phyloP scores from a whole-genome alignment of 208 protist genomes.

The Hexamita inflata region DNA sequence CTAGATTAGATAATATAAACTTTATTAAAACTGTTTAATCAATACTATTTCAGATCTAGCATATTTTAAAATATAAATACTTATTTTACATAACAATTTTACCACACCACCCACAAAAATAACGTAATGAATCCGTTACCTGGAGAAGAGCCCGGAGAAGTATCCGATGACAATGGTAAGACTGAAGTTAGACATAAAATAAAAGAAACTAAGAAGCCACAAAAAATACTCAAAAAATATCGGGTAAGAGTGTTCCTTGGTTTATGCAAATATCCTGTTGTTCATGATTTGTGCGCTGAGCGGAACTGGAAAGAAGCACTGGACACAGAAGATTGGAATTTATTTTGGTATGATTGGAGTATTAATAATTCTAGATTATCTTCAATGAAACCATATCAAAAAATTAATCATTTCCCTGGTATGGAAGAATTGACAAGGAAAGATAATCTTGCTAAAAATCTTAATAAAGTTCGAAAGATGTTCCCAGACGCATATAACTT shows the following conservation, averaged over 20 bases:
- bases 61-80: no score
- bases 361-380: slow-evolving; percentile 65
- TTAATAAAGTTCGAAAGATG: slow-evolving; percentile 59
- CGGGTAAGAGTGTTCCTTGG: background rate
- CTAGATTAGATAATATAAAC: no score
- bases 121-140: no score
- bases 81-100: no score
- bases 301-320: slow-evolving; percentile 56
- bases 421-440: slow-evolving; percentile 77
- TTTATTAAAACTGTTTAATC: no score
- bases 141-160: background rate
- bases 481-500: slow-evolving; percentile 67
- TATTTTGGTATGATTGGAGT: slow-evolving; percentile 73
- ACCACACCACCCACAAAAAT: no score
- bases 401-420: slow-evolving; percentile 77
- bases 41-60: no score
- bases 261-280: slow-evolving; percentile 7
- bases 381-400: slow-evolving; percentile 66
- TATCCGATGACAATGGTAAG: background rate
- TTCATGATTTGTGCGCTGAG: slow-evolving; percentile 56
- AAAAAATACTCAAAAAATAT: background rate
- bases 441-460: slow-evolving; percentile 64
- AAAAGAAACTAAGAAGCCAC: background rate
- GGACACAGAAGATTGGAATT: slow-evolving; percentile 62
- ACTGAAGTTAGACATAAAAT: background rate